Conservation (phyloP, 306 rosid species). For the Acmispon strigosus region DNA sequence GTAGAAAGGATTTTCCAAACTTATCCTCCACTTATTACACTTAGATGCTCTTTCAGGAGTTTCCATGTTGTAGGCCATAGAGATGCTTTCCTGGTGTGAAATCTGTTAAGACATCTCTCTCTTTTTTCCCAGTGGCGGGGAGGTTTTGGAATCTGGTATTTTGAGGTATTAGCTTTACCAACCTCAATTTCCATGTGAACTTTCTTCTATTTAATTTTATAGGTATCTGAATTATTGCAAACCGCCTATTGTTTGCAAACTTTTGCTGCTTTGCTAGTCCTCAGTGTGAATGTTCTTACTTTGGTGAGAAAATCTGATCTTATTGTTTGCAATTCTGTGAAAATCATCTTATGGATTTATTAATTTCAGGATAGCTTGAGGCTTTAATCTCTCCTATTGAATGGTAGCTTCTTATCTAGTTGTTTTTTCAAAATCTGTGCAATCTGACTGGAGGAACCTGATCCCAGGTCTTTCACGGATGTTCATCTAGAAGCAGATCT, state of each 20-base stretch:
- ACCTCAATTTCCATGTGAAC: slow-evolving; percentile 3
- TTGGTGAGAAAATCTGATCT: slow-evolving; percentile 4
- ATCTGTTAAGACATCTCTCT: background rate
- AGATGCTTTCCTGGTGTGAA: slow-evolving; percentile 7
- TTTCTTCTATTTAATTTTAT: slow-evolving; percentile 8
- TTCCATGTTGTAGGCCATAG: background rate
- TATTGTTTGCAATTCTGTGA: slow-evolving; percentile 13
- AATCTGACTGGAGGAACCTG: slow-evolving; percentile 12
- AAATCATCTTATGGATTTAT: slow-evolving; percentile 1
- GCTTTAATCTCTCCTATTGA: background rate
- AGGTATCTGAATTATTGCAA: slow-evolving; percentile 9
- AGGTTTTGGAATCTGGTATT: slow-evolving; percentile 2
- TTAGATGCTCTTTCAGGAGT: slow-evolving; percentile 21
- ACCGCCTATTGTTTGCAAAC: slow-evolving; percentile 1
- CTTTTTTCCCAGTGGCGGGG: background rate
- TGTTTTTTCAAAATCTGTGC: slow-evolving; percentile 18
- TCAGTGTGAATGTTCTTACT: slow-evolving; percentile 9
- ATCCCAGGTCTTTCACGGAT: slow-evolving; percentile 15
- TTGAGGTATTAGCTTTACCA: background rate
- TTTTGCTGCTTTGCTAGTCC: background rate
- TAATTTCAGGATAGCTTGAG: slow-evolving; percentile 16
- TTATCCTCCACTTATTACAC: slow-evolving; percentile 1
- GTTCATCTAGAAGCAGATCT: slow-evolving; percentile 2
- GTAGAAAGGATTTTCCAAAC: background rate
- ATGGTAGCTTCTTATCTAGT: slow-evolving; percentile 2